These are phyloP conservation scores for Beauveria bassiana DNA, from an alignment of 2,329 filamentous ascomycete species.

Conservation along the genomic window DNA sequence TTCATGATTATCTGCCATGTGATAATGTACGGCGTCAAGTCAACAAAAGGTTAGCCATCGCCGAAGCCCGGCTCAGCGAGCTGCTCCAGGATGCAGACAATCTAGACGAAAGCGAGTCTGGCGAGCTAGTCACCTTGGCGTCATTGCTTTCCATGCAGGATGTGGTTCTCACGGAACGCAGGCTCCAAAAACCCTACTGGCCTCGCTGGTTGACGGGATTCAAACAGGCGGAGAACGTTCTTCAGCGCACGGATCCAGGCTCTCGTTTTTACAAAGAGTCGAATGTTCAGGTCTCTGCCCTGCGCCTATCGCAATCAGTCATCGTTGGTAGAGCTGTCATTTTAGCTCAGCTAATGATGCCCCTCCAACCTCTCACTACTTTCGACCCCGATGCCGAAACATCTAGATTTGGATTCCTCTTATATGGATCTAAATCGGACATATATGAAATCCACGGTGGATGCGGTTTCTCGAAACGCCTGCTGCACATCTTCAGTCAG, in stretches of 20 bases:
- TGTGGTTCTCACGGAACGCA: conserved; percentile 30
- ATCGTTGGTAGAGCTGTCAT: conserved; percentile 33
- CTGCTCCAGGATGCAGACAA: conserved; percentile 21
- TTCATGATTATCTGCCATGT: conserved; percentile 31
- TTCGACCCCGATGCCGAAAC: conserved; percentile 24
- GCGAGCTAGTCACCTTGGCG: conserved; percentile 30
- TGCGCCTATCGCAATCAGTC: conserved; percentile 30
- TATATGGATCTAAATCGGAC: conserved; percentile 27
- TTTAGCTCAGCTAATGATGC: conserved; percentile 32
- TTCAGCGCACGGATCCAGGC: conserved; percentile 29
- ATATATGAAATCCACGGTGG: conserved; percentile 33
- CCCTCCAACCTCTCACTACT: conserved; percentile 19
- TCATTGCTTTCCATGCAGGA: conserved; percentile 33
- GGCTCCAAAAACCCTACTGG: conserved; percentile 22
- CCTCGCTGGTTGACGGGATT: conserved; percentile 34
- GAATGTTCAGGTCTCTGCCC: conserved; percentile 26
- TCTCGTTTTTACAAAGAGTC: conserved; percentile 27
- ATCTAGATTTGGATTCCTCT: conserved; percentile 30
- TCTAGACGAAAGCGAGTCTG: conserved; percentile 17
- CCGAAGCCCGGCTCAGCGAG: conserved; percentile 23
- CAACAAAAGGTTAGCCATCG: conserved; percentile 25
- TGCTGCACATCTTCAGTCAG: conserved; percentile 30
- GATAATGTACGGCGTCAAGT: conserved; percentile 24
- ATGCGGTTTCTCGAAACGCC: conserved; percentile 33
- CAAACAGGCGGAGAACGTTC: conserved; percentile 25